A percentile compares a stretch with the other conserved stretches of the same genome.
Evolutionary conservation across 148 eudicot genomes (phyloP).

Genomic region (Diospyros kaki): DNA sequence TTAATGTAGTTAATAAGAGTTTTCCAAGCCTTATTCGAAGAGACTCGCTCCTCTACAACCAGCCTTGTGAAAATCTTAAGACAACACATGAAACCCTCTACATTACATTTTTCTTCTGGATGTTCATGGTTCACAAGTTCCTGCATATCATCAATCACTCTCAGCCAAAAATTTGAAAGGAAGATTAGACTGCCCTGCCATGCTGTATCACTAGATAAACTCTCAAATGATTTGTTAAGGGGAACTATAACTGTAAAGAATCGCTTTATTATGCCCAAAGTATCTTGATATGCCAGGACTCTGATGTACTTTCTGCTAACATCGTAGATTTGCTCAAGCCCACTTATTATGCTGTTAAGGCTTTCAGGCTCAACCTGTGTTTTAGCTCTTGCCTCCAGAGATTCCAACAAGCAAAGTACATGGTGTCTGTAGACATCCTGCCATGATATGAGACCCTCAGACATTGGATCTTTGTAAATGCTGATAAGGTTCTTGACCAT

Average conservation of each 20-base stretch:
- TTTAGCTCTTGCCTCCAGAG: slow-evolving; percentile 50
- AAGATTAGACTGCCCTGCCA: slow-evolving; percentile 66
- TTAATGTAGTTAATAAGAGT: slow-evolving; percentile 47
- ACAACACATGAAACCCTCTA: slow-evolving; percentile 47
- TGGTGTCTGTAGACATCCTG: slow-evolving; percentile 62
- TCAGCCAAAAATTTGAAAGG: slow-evolving; percentile 74
- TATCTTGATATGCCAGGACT: slow-evolving; percentile 43
- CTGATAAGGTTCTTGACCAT: slow-evolving; percentile 62
- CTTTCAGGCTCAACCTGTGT: slow-evolving; percentile 41
- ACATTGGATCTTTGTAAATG: slow-evolving; percentile 28
- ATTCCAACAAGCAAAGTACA: slow-evolving; percentile 41
- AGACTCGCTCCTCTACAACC: slow-evolving; percentile 49
- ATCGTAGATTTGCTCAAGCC: slow-evolving; percentile 71
- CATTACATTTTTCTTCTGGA: slow-evolving; percentile 39
- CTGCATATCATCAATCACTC: slow-evolving; percentile 59
- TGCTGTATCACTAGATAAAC: slow-evolving; percentile 29
- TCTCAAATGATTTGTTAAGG: slow-evolving; percentile 23
- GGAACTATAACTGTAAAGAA: slow-evolving; percentile 60
- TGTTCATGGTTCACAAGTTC: slow-evolving; percentile 30
- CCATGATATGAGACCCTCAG: slow-evolving; percentile 54
- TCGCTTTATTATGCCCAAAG: slow-evolving; percentile 45
- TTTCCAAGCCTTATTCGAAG: slow-evolving; percentile 62
- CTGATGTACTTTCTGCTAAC: slow-evolving; percentile 51
- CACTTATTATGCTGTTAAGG: slow-evolving; percentile 48
- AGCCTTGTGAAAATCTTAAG: slow-evolving; percentile 49